These are phyloP conservation scores for Akebia trifoliata DNA, from an alignment of 164 flowering plant species.

Conservation along the genomic window DNA sequence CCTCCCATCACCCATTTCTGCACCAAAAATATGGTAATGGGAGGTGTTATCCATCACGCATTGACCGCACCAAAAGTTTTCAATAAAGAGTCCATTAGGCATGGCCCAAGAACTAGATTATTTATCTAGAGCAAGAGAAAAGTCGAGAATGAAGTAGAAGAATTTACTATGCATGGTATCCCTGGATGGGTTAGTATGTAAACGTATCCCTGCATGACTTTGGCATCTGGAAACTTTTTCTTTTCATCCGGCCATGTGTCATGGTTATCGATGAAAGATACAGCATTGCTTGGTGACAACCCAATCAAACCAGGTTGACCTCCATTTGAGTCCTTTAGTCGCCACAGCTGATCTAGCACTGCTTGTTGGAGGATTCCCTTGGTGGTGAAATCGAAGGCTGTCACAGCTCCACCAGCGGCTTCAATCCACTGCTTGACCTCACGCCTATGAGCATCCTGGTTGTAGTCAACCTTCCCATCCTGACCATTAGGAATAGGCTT, in stretches of 20 bases:
- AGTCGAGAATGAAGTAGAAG: too few relatives aligned
- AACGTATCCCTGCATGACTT: slow-evolving; percentile 73
- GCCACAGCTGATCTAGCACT: slow-evolving; percentile 51
- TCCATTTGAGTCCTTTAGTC: slow-evolving; percentile 56
- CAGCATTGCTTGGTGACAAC: slow-evolving; percentile 44
- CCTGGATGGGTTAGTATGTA: slow-evolving; percentile 90
- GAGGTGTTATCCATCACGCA: too few relatives aligned
- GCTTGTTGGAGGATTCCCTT: slow-evolving; percentile 76
- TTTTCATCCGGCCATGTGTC: slow-evolving; percentile 88
- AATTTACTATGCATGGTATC: slow-evolving; percentile 54
- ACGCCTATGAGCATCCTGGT: slow-evolving; percentile 52
- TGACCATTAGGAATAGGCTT: slow-evolving; percentile 25
- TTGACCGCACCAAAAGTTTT: too few relatives aligned
- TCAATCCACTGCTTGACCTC: slow-evolving; percentile 48
- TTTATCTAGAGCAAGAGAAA: too few relatives aligned
- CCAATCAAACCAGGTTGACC: slow-evolving; percentile 76
- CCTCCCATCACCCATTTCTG: too few relatives aligned
- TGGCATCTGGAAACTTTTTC: slow-evolving; percentile 76
- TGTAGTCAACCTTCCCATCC: slow-evolving; percentile 36
- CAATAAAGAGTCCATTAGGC: too few relatives aligned
- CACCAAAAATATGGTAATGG: too few relatives aligned
- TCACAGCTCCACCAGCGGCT: slow-evolving; percentile 43
- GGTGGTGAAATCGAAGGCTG: slow-evolving; percentile 76
- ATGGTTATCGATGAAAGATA: slow-evolving; percentile 83
- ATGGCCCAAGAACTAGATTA: too few relatives aligned